Evolutionary conservation across 768 basidiomycete species (phyloP).

Genomic region (Rubroboletus satanas): DNA sequence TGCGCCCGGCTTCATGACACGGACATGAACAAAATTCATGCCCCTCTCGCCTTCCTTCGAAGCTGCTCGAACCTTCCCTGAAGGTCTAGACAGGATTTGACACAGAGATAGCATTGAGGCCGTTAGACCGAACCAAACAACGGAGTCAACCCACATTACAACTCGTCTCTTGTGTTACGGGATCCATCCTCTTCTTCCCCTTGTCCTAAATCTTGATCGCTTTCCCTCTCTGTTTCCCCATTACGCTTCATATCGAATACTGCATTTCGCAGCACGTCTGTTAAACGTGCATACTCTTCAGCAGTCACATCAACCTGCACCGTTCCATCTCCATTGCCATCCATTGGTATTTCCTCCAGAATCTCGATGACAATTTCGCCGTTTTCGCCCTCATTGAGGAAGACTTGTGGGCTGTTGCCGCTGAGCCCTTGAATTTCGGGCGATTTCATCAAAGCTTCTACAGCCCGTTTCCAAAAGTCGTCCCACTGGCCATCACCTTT

Average conservation of each 20-base stretch:
- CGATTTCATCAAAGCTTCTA: conserved; percentile 29
- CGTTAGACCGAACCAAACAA: conserved; percentile 12
- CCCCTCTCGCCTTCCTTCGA: conserved; percentile 2
- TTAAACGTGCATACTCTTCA: conserved; percentile 42
- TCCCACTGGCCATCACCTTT: conserved; percentile 18
- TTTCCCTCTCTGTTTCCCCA: conserved; percentile 20
- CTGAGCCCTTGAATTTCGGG: conserved; percentile 28
- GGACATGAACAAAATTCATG: conserved; percentile 21
- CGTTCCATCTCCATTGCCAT: conserved; percentile 23
- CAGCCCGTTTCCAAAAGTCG: conserved; percentile 27
- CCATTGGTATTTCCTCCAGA: conserved; percentile 42
- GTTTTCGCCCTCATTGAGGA: conserved; percentile 41
- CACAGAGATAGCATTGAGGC: conserved; percentile 15
- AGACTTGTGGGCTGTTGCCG: conserved; percentile 34
- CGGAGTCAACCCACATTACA: conserved; percentile 28
- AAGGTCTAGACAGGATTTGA: conserved; percentile 7
- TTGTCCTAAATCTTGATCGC: conserved; percentile 24
- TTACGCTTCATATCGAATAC: conserved; percentile 47
- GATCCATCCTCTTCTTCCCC: conserved; percentile 33
- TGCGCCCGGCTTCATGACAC: conserved; percentile 21
- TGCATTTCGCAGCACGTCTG: conserved; percentile 49
- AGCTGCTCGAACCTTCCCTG: background rate
- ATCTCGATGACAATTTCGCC: conserved; percentile 43
- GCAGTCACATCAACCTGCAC: conserved; percentile 31
- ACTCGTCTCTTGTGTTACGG: conserved; percentile 29